Evolutionary conservation across 176 grass and related monocot species (phyloP).

Genomic region (Oryza brachyantha): DNA sequence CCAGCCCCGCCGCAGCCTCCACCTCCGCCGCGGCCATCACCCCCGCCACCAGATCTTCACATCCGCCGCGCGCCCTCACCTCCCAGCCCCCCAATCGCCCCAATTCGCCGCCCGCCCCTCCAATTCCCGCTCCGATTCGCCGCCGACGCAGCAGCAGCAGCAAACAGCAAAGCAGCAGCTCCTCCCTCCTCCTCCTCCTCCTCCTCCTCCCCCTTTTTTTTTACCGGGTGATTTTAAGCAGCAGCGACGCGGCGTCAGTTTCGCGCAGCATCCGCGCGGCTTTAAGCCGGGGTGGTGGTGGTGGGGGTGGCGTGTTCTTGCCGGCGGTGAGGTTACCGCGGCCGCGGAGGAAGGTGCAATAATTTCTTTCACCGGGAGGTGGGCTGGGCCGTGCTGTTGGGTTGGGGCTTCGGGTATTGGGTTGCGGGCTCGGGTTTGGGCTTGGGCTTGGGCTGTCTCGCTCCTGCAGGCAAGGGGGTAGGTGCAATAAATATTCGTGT

Average conservation of each 20-base stretch:
- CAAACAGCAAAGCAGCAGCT: no score
- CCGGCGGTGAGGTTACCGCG: slow-evolving; percentile 21
- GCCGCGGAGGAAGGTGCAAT: slow-evolving; percentile 2
- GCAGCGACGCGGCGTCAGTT: slow-evolving; percentile 22
- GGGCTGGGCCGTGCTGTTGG: no score
- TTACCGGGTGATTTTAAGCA: slow-evolving; percentile 32
- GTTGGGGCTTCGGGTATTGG: neutral
- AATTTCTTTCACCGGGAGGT: neutral
- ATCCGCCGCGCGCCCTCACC: slow-evolving; percentile 32
- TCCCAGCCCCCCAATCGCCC: slow-evolving; percentile 7
- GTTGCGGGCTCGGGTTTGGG: neutral
- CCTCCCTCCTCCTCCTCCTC: neutral
- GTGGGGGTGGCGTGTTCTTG: no score
- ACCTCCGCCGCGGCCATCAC: slow-evolving; percentile 8
- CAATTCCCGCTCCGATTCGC: no score
- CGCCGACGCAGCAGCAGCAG: neutral
- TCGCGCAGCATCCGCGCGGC: neutral
- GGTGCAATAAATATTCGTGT: slow-evolving; percentile 42
- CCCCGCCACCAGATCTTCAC: slow-evolving; percentile 35
- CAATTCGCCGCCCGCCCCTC: slow-evolving; percentile 45
- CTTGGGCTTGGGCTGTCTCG: slow-evolving; percentile 23
- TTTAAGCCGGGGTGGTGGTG: neutral
- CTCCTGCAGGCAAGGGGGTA: slow-evolving; percentile 42
- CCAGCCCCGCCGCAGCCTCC: neutral
- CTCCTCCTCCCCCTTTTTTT: neutral